These are phyloP conservation scores for Dimocarpus longan DNA, from an alignment of 345 rosid species.

Conservation along the genomic window DNA sequence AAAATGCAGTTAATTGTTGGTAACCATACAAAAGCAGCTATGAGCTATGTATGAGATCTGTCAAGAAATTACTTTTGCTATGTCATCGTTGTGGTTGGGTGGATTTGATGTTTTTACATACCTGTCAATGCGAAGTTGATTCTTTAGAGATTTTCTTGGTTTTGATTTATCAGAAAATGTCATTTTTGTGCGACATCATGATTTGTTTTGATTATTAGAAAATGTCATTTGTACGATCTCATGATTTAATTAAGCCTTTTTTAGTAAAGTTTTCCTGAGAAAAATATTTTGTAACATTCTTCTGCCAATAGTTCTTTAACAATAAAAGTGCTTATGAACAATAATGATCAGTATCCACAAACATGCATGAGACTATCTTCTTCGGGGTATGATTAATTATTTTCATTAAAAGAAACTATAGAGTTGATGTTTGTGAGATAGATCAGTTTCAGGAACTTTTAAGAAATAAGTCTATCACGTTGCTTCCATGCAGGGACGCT, in stretches of 20 bases:
- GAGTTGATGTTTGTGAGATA: background rate
- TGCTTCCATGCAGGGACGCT: conserved; percentile 72
- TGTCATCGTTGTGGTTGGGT: conserved; percentile 4
- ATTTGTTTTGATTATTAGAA: background rate
- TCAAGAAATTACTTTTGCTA: background rate
- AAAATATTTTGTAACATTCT: background rate
- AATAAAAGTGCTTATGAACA: background rate
- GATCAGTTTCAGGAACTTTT: background rate
- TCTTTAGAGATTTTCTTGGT: background rate
- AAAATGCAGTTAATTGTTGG: too few relatives aligned
- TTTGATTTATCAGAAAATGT: background rate
- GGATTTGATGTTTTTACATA: background rate
- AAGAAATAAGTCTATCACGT: conserved; percentile 5
- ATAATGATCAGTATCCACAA: background rate
- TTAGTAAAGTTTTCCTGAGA: background rate
- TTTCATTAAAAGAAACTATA: background rate
- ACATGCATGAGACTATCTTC: background rate
- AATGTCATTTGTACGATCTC: background rate
- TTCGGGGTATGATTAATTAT: background rate
- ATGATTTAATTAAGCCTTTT: background rate
- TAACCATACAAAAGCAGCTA: background rate
- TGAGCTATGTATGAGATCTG: background rate
- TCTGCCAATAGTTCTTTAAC: background rate
- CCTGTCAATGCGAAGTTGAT: background rate
- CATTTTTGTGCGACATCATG: background rate